Evolutionary conservation across 2,329 filamentous ascomycete genomes (phyloP).

Genomic region (Cephalotrichum gorgonifer): DNA sequence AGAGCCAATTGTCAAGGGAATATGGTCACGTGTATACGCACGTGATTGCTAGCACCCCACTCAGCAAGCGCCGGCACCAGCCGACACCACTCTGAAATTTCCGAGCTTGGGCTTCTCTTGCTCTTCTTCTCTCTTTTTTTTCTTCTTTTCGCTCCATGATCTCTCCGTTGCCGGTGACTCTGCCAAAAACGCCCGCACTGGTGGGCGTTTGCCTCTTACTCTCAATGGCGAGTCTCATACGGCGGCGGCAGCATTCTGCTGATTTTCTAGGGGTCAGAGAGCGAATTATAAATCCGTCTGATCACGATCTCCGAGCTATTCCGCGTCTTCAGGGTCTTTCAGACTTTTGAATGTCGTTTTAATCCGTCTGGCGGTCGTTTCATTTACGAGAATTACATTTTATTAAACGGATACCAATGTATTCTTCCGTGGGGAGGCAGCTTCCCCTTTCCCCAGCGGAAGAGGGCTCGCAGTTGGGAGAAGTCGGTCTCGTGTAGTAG

Average conservation of each 20-base stretch:
- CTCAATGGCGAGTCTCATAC: slow-evolving; percentile 3
- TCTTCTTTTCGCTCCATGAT: neutral
- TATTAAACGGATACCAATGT: neutral
- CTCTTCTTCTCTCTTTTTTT: slow-evolving; percentile 3
- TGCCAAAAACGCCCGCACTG: neutral
- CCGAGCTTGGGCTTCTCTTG: neutral
- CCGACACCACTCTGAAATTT: neutral
- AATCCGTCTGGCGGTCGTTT: slow-evolving; percentile 41
- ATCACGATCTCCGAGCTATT: slow-evolving; percentile 37
- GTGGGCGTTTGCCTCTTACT: neutral
- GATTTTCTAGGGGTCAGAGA: slow-evolving; percentile 30
- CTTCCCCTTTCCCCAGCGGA: too few species aligned
- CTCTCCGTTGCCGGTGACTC: neutral
- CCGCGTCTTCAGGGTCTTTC: too few species aligned
- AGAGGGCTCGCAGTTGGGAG: too few species aligned
- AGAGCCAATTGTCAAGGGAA: slow-evolving; percentile 26
- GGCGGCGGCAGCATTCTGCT: slow-evolving; percentile 18
- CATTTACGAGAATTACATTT: slow-evolving; percentile 47
- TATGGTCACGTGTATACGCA: slow-evolving; percentile 17
- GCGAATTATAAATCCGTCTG: slow-evolving; percentile 38
- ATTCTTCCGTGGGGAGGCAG: too few species aligned
- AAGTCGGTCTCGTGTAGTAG: too few species aligned
- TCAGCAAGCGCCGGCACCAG: too few species aligned
- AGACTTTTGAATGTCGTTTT: neutral
- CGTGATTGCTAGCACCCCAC: slow-evolving; percentile 10